Evolutionary conservation across 257 asterid species (phyloP).

Genomic region (Nicotiana tabacum): DNA sequence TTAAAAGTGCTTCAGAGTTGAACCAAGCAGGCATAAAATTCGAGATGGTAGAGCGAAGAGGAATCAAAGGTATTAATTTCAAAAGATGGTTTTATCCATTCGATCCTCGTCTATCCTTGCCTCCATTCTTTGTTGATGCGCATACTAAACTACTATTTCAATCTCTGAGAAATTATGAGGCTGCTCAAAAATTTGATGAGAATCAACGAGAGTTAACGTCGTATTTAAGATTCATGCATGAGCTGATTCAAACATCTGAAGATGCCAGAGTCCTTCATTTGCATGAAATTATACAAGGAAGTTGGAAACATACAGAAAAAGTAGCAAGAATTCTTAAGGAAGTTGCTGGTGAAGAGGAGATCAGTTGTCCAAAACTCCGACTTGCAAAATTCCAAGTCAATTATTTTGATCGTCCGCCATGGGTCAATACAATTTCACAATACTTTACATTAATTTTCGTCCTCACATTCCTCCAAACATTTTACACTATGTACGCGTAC

Average conservation of each 20-base stretch:
- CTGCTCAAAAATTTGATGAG: not conserved
- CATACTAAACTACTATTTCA: not conserved
- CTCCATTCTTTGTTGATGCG: not conserved
- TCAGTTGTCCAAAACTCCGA: no score
- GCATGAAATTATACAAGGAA: not conserved
- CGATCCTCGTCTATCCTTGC: not conserved
- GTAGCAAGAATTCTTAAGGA: not conserved
- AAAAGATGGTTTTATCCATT: not conserved
- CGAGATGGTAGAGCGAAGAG: not conserved
- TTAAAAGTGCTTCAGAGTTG: no score
- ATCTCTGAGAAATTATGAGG: not conserved
- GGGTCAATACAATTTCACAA: no score
- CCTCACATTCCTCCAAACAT: no score
- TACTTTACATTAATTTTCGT: no score
- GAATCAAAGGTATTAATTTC: not conserved
- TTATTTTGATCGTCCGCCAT: no score
- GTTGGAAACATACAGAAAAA: not conserved
- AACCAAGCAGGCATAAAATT: no score
- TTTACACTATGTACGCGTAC: no score
- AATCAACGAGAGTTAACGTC: not conserved
- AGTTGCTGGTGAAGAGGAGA: not conserved
- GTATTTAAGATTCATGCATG: not conserved
- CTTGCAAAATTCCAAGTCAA: no score
- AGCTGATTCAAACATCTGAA: not conserved
- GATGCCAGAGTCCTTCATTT: not conserved